A percentile compares a stretch with the other conserved stretches of the same genome.
phyloP scores from a whole-genome alignment of 2,329 filamentous ascomycete genomes.

The Chrysosporium keratinophilum region DNA sequence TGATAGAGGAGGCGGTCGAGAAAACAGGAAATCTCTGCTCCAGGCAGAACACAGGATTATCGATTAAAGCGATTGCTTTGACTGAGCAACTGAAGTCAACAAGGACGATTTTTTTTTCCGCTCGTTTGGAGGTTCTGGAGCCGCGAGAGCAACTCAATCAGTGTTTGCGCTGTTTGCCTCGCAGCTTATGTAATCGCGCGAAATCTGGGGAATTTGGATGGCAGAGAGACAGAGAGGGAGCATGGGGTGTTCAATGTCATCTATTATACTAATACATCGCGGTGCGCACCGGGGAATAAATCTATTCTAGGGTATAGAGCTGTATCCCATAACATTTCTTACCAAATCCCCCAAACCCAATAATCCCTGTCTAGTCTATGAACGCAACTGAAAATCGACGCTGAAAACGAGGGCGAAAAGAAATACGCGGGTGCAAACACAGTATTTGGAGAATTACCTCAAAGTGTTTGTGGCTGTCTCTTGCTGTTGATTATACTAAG shows the following conservation, averaged over 20 bases:
- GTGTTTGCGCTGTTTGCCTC: slow-evolving; percentile 8
- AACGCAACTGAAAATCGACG: too few species aligned
- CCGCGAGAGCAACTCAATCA: neutral
- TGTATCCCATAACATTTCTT: neutral
- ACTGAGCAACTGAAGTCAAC: neutral
- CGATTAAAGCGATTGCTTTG: neutral
- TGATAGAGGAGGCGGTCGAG: neutral
- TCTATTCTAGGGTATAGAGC: neutral
- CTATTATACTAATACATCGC: slow-evolving; percentile 2
- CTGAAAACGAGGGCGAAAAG: neutral
- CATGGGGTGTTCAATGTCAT: neutral
- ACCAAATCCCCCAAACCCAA: neutral
- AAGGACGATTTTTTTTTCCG: slow-evolving; percentile 1
- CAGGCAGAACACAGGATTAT: slow-evolving; percentile 15
- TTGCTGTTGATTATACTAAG: slow-evolving; percentile 47
- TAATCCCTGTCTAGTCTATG: neutral
- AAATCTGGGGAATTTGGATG: neutral
- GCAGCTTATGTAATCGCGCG: neutral
- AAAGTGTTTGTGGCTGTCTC: slow-evolving; percentile 18
- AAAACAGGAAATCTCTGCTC: slow-evolving; percentile 13
- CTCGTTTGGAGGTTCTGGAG: neutral
- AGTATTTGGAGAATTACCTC: neutral
- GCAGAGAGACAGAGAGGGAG: neutral
- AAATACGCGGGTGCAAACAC: slow-evolving; percentile 28
- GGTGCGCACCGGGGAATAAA: neutral